Conservation (phyloP, 306 rosid genomes). For the Pyrus communis region DNA sequence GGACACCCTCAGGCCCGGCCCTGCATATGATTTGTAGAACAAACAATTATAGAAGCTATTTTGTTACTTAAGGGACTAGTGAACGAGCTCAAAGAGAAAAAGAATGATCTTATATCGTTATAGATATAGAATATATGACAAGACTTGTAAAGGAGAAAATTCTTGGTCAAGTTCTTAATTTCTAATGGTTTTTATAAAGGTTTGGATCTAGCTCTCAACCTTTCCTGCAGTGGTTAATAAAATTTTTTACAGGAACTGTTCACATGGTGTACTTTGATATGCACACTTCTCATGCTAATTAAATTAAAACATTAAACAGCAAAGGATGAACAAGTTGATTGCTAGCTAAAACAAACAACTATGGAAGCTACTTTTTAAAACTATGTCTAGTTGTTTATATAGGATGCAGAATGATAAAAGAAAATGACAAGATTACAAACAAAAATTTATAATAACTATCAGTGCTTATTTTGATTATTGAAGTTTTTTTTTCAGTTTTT, state of each 20-base stretch:
- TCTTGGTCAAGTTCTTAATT: neutral
- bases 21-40: neutral
- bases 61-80: neutral
- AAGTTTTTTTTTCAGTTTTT: neutral
- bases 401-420: no score
- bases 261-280: neutral
- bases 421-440: no score
- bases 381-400: no score
- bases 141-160: neutral
- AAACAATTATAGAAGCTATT: neutral
- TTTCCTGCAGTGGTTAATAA: neutral
- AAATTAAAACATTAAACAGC: no score
- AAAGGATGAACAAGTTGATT: no score
- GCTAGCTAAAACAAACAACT: no score
- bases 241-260: neutral
- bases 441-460: neutral
- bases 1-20: neutral
- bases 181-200: neutral
- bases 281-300: no score
- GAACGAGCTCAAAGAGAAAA: neutral
- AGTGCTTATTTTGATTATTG: neutral
- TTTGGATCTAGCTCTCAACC: neutral
- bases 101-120: neutral
- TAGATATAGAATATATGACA: neutral
- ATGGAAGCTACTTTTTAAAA: no score